Evolutionary conservation across 495 filamentous ascomycete species (phyloP), one percentile per base, ranked within the genome.

Genomic region (Neurospora sp.): DNA sequence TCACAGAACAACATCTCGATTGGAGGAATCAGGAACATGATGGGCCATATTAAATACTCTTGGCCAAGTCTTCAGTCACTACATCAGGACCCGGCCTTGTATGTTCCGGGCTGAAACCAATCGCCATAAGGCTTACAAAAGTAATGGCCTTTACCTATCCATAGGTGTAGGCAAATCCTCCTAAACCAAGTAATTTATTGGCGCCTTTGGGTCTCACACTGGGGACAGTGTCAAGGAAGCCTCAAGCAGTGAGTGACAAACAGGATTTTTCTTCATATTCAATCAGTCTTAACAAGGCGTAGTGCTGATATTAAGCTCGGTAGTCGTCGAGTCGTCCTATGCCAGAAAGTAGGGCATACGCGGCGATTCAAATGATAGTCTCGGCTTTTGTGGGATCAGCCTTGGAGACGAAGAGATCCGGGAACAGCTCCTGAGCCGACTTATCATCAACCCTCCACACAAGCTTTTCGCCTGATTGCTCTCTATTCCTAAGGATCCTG

Each of bases 381-480:
- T 46, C 68, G n/a, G 35, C 68, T 14, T 44, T 41, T 22, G 68
- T 69, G 68, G 39, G 37, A 69, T 39, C 35, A 69, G 22, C 39
- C 18, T 69, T 41, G 18, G 31, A 20, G 3, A 20, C 68, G 3
- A 27, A 20, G 68, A 39, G 20, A 16, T 44, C 35, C 11, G 27
- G 35, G 10, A 68, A 22, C n/a, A 31, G 31, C 18, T 71, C 44
- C 10, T 65, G 12, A n/a, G 44, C 70, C 42, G 68, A 77, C 44
- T 83, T 81, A 20, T 77, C 74, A 14, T 65, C 53, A 35, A 88
- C 79, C 41, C 81, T 81, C 86, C 85, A 87, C 12, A 87, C 82
- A 22, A 86, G 75, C 76, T 83, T 85, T 80, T 87, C 84, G 18
- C 84, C 85, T 71, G 82, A 85, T 20, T 81, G 80, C 20, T 81